Conservation (phyloP, 306 rosid genomes). For the Dryas drummondii region DNA sequence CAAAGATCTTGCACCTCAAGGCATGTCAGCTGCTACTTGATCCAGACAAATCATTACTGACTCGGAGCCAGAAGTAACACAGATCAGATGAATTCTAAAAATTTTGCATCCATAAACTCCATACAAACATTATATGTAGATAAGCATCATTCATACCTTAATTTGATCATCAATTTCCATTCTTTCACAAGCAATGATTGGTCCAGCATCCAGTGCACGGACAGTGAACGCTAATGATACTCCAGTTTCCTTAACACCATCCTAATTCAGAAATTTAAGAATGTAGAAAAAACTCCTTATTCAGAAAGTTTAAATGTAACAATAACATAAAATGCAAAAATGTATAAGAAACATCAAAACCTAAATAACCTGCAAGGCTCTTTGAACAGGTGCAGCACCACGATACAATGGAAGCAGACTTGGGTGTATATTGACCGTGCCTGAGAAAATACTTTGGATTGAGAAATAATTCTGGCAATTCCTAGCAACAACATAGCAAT, state of each 20-base stretch:
- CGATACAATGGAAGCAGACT: slow-evolving; percentile 83
- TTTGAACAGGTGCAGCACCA: slow-evolving; percentile 96
- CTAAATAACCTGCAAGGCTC: slow-evolving; percentile 75
- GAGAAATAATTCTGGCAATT: slow-evolving; percentile 7
- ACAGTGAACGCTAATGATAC: slow-evolving; percentile 92
- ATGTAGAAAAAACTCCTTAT: slow-evolving; percentile 23
- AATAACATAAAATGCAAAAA: not conserved
- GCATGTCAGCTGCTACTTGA: not conserved
- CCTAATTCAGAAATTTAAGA: slow-evolving; percentile 41
- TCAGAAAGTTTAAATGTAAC: slow-evolving; percentile 7
- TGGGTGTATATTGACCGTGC: slow-evolving; percentile 93
- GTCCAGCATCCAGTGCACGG: slow-evolving; percentile 91
- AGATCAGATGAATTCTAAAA: not conserved
- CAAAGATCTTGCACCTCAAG: not conserved
- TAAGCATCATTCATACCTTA: slow-evolving; percentile 43
- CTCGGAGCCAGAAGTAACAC: not conserved
- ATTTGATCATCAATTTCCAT: slow-evolving; percentile 64
- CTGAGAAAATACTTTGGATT: slow-evolving; percentile 40
- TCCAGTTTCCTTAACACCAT: slow-evolving; percentile 84
- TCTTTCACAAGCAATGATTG: slow-evolving; percentile 63
- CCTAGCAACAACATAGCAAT: not conserved
- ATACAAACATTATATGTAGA: not conserved
- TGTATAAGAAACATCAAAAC: slow-evolving; percentile 6
- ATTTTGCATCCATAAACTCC: not conserved
- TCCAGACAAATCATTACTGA: not conserved